Conservation (phyloP, 371 early-diverging fungal genomes). For the Rhizopus delemar region DNA sequence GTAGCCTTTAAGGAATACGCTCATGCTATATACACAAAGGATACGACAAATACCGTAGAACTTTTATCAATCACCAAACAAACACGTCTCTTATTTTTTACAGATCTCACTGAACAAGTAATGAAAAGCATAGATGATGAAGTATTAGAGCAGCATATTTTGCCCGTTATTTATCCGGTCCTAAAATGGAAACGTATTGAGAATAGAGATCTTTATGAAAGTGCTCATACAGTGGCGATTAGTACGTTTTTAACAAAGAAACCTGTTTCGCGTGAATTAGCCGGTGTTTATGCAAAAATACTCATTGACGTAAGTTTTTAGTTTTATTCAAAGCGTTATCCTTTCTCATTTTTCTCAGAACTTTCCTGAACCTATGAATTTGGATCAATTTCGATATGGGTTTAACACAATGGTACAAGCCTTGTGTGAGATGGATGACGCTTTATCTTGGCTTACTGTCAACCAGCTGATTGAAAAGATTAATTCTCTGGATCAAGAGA, state of each 20-base stretch:
- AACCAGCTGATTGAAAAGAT: constrained; percentile 51
- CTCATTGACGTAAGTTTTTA: constrained; percentile 43
- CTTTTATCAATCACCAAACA: constrained; percentile 43
- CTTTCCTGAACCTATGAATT: constrained; percentile 59
- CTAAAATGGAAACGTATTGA: constrained; percentile 50
- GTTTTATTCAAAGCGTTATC: neutral
- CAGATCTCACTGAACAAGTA: constrained; percentile 58
- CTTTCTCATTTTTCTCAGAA: constrained; percentile 26
- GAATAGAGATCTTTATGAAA: constrained; percentile 60
- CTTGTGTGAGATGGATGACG: constrained; percentile 61
- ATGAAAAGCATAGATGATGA: constrained; percentile 48
- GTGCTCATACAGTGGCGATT: constrained; percentile 61
- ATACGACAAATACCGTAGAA: constrained; percentile 18
- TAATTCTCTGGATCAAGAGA: constrained; percentile 15
- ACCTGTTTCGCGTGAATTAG: constrained; percentile 44
- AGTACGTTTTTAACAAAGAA: constrained; percentile 57
- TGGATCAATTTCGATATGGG: constrained; percentile 61
- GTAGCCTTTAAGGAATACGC: constrained; percentile 46
- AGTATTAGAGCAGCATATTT: constrained; percentile 47
- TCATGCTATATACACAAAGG: constrained; percentile 11
- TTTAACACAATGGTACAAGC: constrained; percentile 61
- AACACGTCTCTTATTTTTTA: constrained; percentile 51
- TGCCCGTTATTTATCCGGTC: constrained; percentile 62
- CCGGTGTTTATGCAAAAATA: constrained; percentile 54
- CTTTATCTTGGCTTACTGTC: constrained; percentile 61